A percentile compares a stretch with the other conserved stretches of the same genome.
Evolutionary conservation across 495 filamentous ascomycete species (phyloP).

Genomic region (Hypoxylon intermedium): DNA sequence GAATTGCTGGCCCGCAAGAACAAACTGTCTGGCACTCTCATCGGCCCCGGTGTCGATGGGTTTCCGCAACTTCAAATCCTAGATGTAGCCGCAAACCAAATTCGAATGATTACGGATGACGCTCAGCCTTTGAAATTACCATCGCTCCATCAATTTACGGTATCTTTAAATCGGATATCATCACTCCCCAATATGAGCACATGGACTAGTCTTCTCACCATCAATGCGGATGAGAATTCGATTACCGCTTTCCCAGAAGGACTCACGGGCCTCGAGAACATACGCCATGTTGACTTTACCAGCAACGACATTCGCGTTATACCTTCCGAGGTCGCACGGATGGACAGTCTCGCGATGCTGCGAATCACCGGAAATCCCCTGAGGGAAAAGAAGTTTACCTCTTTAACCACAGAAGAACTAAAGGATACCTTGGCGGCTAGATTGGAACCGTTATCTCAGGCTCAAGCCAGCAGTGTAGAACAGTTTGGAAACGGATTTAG

Average conservation of each 20-base stretch:
- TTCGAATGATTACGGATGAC: constrained; percentile 45
- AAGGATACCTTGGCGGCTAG: constrained; percentile 76
- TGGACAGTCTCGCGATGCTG: constrained; percentile 77
- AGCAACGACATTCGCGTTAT: constrained; percentile 80
- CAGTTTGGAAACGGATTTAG: constrained; percentile 39
- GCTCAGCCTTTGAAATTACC: constrained; percentile 59
- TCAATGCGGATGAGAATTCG: constrained; percentile 82
- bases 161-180: constrained; percentile 78
- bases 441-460: constrained; percentile 61
- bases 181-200: constrained; percentile 70
- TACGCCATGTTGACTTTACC: constrained; percentile 80
- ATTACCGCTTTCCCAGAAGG: constrained; percentile 76
- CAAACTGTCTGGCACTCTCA: constrained; percentile 72
- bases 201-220: constrained; percentile 74
- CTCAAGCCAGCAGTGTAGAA: constrained; percentile 31
- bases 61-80: constrained; percentile 72
- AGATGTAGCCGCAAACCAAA: constrained; percentile 76
- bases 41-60: constrained; percentile 63
- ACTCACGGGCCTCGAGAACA: constrained; percentile 66
- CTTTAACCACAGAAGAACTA: constrained; percentile 79
- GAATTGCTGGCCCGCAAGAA: constrained; percentile 84
- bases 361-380: constrained; percentile 85
- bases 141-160: constrained; percentile 72
- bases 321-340: constrained; percentile 77
- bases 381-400: constrained; percentile 81